A percentile compares a stretch with the other conserved stretches of the same genome.
Conservation (phyloP, 441 rosid species). For the Melastoma candidum region DNA sequence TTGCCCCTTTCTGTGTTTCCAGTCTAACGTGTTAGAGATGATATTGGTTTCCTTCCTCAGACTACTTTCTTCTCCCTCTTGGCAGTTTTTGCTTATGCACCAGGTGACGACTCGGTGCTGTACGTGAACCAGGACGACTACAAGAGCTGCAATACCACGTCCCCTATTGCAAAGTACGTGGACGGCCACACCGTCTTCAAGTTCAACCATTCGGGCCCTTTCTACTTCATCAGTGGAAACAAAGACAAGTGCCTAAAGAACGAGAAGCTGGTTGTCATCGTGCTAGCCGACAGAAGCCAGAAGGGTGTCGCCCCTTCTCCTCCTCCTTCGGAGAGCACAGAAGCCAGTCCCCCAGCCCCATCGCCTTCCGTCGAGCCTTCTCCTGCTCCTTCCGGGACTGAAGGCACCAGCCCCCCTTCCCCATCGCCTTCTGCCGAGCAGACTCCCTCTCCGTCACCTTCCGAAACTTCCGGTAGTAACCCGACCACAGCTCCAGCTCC, state of each 20-base stretch:
- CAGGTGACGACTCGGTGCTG: slow-evolving; percentile 63
- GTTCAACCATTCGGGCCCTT: slow-evolving; percentile 47
- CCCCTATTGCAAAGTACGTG: slow-evolving; percentile 28
- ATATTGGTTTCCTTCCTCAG: neutral
- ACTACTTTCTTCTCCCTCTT: neutral
- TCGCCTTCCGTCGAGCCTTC: no score
- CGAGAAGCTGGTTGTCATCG: slow-evolving; percentile 49
- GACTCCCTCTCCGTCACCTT: no score
- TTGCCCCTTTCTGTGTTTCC: neutral
- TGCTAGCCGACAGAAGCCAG: slow-evolving; percentile 63
- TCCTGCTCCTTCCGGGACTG: no score
- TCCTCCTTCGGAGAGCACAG: slow-evolving; percentile 7
- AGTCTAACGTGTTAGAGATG: neutral
- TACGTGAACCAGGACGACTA: slow-evolving; percentile 49
- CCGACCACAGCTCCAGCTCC: slow-evolving; percentile 45
- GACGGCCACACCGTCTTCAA: slow-evolving; percentile 61
- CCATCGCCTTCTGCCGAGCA: slow-evolving; percentile 29
- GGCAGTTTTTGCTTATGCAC: slow-evolving; percentile 56
- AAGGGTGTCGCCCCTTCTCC: slow-evolving; percentile 26
- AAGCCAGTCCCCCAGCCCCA: no score
- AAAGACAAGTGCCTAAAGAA: slow-evolving; percentile 53
- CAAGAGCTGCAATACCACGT: slow-evolving; percentile 41
- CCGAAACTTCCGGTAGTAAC: slow-evolving; percentile 21
- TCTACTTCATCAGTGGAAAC: slow-evolving; percentile 77
- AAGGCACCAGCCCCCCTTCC: neutral